Conservation (phyloP, 108 stramenopile genomes). For the Fragilaria radians region DNA sequence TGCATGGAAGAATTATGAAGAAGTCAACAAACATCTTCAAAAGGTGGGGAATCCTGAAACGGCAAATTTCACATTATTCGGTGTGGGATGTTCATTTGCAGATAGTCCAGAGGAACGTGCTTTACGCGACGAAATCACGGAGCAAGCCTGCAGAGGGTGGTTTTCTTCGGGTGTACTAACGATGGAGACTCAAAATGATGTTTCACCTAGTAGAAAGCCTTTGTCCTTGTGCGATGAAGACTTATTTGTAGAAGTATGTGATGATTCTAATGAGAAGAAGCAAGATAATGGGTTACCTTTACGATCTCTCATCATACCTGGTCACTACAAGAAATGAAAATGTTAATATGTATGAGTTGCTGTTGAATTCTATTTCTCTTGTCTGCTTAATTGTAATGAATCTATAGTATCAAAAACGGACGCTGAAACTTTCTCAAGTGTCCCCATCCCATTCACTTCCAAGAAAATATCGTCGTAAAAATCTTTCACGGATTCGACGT, state of each 20-base stretch:
- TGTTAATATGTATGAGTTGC: no score
- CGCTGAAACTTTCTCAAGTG: conserved; percentile 54
- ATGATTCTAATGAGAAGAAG: no score
- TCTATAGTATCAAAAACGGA: conserved; percentile 35
- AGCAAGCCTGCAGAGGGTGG: conserved; percentile 84
- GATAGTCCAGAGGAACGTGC: conserved; percentile 58
- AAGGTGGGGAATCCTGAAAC: conserved; percentile 9
- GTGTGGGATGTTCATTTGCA: conserved; percentile 80
- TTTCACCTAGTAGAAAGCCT: not conserved
- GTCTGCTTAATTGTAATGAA: no score
- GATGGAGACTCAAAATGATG: not conserved
- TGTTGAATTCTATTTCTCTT: no score
- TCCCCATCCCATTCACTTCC: conserved; percentile 63
- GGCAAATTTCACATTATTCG: conserved; percentile 72
- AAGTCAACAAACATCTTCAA: conserved; percentile 24
- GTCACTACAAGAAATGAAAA: no score
- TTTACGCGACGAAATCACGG: conserved; percentile 59
- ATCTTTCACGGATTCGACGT: conserved; percentile 76
- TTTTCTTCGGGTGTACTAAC: conserved; percentile 50
- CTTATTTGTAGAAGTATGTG: conserved; percentile 15
- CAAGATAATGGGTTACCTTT: no score
- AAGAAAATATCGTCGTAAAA: conserved; percentile 67
- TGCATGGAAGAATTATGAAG: conserved; percentile 67
- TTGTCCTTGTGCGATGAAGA: conserved; percentile 25
- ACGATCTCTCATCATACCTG: no score